Percentiles rank a stretch among this genome's conserved stretches.
Conservation (phyloP, 1,139 yeast species). For the Candida anutae region DNA sequence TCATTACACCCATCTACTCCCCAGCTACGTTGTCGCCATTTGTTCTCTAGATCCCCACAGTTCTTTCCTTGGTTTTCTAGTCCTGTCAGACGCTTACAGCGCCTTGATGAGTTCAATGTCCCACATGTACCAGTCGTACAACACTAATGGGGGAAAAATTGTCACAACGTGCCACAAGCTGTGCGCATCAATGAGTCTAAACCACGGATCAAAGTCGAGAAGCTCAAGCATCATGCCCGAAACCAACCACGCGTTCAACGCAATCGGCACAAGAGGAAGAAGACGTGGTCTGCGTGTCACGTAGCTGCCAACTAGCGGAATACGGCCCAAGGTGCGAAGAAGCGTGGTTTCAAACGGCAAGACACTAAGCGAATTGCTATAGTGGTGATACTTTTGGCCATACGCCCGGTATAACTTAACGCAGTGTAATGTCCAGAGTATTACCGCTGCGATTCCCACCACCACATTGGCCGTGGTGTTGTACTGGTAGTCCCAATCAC, state of each 20-base stretch:
- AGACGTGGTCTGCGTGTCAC: slow-evolving; percentile 14
- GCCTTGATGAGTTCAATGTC: slow-evolving; percentile 30
- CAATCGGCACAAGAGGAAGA: slow-evolving; percentile 32
- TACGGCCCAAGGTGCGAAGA: slow-evolving; percentile 22
- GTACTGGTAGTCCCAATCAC: slow-evolving; percentile 35
- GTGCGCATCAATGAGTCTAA: slow-evolving; percentile 33
- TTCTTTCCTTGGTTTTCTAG: no score
- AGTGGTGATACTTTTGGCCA: slow-evolving; percentile 15
- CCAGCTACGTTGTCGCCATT: not conserved
- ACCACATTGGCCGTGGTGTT: slow-evolving; percentile 27
- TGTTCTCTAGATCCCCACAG: no score
- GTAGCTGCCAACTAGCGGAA: slow-evolving; percentile 10
- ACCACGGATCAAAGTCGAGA: slow-evolving; percentile 29
- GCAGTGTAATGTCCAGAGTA: slow-evolving; percentile 28
- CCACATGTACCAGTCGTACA: slow-evolving; percentile 49
- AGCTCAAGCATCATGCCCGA: slow-evolving; percentile 31
- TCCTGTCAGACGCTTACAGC: no score
- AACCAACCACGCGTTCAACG: slow-evolving; percentile 27
- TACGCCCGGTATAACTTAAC: slow-evolving; percentile 10
- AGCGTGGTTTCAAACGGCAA: slow-evolving; percentile 36
- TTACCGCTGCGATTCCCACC: slow-evolving; percentile 24
- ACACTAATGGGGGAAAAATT: slow-evolving; percentile 33
- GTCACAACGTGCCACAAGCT: slow-evolving; percentile 40
- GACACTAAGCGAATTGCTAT: slow-evolving; percentile 30
- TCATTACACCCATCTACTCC: not conserved